Evolutionary conservation across 2,329 filamentous ascomycete species (phyloP).

Genomic region (Penicillium sp.): DNA sequence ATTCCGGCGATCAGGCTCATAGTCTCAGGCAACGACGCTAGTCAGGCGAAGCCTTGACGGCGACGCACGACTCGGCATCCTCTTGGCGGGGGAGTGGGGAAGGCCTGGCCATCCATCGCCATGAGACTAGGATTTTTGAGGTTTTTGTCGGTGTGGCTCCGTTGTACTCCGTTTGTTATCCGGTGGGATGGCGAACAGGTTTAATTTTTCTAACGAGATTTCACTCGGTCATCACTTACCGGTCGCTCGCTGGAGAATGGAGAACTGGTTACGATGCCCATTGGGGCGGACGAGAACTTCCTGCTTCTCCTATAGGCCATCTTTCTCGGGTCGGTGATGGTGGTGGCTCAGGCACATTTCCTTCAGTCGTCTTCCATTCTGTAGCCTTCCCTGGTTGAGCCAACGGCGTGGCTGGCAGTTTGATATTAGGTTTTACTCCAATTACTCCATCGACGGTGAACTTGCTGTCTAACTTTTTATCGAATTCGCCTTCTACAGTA

Average conservation of each 20-base stretch:
- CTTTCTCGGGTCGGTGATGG: background rate
- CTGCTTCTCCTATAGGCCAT: background rate
- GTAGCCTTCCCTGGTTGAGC: background rate
- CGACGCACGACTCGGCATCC: background rate
- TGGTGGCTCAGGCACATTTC: background rate
- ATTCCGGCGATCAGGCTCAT: background rate
- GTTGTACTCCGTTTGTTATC: background rate
- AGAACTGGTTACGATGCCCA: background rate
- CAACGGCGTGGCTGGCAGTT: background rate
- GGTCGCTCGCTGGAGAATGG: background rate
- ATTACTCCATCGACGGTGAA: background rate
- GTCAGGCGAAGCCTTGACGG: slow-evolving; percentile 4
- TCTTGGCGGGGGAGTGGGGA: background rate
- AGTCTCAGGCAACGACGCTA: background rate
- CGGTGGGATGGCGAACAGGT: slow-evolving; percentile 2
- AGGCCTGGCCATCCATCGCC: background rate
- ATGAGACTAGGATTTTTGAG: background rate
- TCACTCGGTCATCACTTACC: no score
- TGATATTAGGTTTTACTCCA: background rate
- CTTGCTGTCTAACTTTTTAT: background rate
- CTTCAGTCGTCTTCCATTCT: background rate
- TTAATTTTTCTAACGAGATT: background rate
- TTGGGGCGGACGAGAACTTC: background rate
- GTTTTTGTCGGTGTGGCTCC: slow-evolving; percentile 1
- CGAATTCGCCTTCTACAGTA: background rate